Evolutionary conservation across 345 rosid genomes (phyloP).

Genomic region (Psidium friedrichsthalianum): DNA sequence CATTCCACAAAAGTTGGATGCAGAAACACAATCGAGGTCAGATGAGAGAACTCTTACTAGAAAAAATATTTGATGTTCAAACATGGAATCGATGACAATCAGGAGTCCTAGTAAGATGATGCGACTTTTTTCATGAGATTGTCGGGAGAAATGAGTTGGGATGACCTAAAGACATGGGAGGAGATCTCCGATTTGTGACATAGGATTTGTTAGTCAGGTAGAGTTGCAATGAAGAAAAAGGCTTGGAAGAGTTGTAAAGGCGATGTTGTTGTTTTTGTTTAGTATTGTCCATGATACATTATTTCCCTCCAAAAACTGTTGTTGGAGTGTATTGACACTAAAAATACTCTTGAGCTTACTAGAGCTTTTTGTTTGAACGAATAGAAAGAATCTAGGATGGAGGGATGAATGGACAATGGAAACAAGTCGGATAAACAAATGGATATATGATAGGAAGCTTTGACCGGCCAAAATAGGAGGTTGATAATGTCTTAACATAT

Average conservation of each 20-base stretch:
- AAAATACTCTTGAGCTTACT: neutral
- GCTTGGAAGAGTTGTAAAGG: too few species aligned
- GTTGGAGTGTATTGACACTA: neutral
- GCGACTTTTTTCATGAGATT: neutral
- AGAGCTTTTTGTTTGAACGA: neutral
- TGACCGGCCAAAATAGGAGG: neutral
- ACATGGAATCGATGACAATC: neutral
- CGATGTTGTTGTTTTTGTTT: neutral
- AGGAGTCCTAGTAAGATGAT: neutral
- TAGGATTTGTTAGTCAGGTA: too few species aligned
- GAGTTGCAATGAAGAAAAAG: too few species aligned
- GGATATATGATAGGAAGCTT: neutral
- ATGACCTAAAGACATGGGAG: too few species aligned
- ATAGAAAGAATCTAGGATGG: neutral
- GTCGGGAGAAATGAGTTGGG: neutral
- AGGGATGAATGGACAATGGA: neutral
- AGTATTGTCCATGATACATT: neutral
- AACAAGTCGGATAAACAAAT: neutral
- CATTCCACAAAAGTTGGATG: neutral
- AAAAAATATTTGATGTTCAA: neutral
- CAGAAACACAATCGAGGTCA: neutral
- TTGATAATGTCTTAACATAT: neutral
- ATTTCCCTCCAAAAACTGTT: neutral
- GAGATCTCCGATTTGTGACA: too few species aligned
- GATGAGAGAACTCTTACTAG: neutral